Evolutionary conservation across 2,329 filamentous ascomycete genomes (phyloP), one percentile per base, ranked within the genome.

Genomic region (Pseudogymnoascus sp.): DNA sequence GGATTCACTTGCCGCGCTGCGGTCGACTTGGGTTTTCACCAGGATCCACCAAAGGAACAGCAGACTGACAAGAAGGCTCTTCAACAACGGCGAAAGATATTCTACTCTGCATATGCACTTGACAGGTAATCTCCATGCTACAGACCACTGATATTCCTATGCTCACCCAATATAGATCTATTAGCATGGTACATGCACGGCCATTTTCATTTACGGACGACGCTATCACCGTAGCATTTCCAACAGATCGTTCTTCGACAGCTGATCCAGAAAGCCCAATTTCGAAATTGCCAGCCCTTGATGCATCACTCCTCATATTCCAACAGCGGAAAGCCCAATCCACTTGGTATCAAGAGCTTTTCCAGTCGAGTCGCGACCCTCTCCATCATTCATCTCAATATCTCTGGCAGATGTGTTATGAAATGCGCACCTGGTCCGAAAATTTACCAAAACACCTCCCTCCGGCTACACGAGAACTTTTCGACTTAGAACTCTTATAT

Each of bases 201-300:
- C 88, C 92, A 0, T 97, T 97, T 74, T 96, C 93, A 0, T 97
- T 98, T 72, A 93, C 91, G 0, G 93, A 98, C 72, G 91, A 93
- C 63, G 89, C 93, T 5, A 84, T 90, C 26, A 88, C 90, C 67
- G 93, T 98, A 31, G 84, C 84, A n/a, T 84, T 92, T 66, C 91
- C 92, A 1, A 82, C 83, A 62, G 72, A 77, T n/a, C 70, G 70
- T 31, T 65, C 61, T 50, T 67, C 72, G 41, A 28, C 65, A 66
- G 16, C 28, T 56, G 28, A 56, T 6, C 50, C 50, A 12, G 50
- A 56, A 33, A 62, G 70, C 38, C 59, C 72, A 53, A 68, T 74
- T 37, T 62, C 72, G 56, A 68, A 75, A 16, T 60, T 62, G 41
- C 62, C 66, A 66, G 82, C 75, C 1, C 83, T 89, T 35, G 86